These are phyloP conservation scores for Aureobasidium sp. DNA, from an alignment of 2,329 filamentous ascomycete species.

Conservation along the genomic window DNA sequence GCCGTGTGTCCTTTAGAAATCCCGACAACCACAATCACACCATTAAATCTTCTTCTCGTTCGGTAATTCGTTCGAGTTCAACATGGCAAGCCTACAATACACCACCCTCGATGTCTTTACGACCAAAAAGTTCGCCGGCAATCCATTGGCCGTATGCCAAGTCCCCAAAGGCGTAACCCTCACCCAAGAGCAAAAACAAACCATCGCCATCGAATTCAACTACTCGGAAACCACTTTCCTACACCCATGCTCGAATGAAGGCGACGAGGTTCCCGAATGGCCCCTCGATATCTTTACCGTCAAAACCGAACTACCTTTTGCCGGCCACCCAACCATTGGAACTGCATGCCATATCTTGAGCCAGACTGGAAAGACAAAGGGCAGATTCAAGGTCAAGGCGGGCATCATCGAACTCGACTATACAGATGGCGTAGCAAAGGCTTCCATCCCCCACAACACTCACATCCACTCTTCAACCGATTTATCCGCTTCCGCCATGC, in stretches of 20 bases:
- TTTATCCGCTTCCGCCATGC: conserved; percentile 26
- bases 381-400: conserved; percentile 35
- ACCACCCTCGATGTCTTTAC: conserved; percentile 43
- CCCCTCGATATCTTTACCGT: conserved; percentile 48
- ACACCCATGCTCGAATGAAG: conserved; percentile 12
- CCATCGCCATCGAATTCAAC: conserved; percentile 50
- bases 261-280: conserved; percentile 28
- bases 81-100: conserved; percentile 20
- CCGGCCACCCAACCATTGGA: conserved; percentile 51
- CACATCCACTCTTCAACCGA: conserved; percentile 45
- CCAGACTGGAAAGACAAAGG: conserved; percentile 22
- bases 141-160: conserved; percentile 49
- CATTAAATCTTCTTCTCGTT: not conserved
- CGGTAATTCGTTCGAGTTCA: not conserved
- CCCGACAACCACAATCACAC: not conserved
- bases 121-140: conserved; percentile 40
- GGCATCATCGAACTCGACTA: conserved; percentile 36
- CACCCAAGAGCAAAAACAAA: conserved; percentile 44
- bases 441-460: conserved; percentile 59
- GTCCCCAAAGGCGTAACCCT: conserved; percentile 30
- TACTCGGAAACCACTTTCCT: conserved; percentile 49
- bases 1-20: not conserved
- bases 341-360: conserved; percentile 30
- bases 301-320: conserved; percentile 46
- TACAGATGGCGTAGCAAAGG: conserved; percentile 43